phyloP scores from a whole-genome alignment of 805 yeast genomes.

The Blastobotrys peoriensis region DNA sequence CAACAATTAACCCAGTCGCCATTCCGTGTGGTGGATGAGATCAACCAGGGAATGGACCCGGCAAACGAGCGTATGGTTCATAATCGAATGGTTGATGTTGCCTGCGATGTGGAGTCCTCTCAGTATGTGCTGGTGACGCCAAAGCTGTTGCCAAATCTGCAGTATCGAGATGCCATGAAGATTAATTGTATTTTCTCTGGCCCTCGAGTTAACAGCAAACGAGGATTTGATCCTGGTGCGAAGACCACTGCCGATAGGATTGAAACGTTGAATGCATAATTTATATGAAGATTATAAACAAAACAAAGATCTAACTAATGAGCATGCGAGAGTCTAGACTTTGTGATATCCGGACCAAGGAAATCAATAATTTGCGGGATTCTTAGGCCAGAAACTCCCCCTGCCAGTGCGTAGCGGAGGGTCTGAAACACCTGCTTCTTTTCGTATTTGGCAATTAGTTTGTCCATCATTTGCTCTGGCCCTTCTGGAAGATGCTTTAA shows the following conservation, averaged over 20 bases:
- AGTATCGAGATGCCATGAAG: conserved; percentile 73
- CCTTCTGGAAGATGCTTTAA: background rate
- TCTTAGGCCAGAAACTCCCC: conserved; percentile 62
- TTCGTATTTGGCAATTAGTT: conserved; percentile 6
- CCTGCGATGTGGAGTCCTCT: conserved; percentile 57
- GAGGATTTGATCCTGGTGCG: background rate
- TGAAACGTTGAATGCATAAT: background rate
- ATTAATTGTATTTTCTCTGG: conserved; percentile 77
- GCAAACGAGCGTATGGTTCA: conserved; percentile 85
- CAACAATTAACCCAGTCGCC: conserved; percentile 88
- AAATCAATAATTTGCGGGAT: conserved; percentile 52
- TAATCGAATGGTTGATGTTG: conserved; percentile 73
- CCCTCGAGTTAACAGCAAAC: conserved; percentile 6
- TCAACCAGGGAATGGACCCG: conserved; percentile 98
- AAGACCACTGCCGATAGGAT: background rate
- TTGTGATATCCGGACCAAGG: conserved; percentile 36
- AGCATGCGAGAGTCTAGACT: conserved; percentile 12
- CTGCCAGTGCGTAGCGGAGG: conserved; percentile 64
- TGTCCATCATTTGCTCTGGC: conserved; percentile 1
- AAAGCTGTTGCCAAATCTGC: conserved; percentile 70
- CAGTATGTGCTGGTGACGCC: conserved; percentile 95
- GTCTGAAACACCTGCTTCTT: conserved; percentile 42
- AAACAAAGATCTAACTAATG: background rate
- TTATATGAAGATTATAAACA: background rate
- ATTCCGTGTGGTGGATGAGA: conserved; percentile 93